Evolutionary conservation across 768 basidiomycete genomes (phyloP).

Genomic region (Mycena pura): DNA sequence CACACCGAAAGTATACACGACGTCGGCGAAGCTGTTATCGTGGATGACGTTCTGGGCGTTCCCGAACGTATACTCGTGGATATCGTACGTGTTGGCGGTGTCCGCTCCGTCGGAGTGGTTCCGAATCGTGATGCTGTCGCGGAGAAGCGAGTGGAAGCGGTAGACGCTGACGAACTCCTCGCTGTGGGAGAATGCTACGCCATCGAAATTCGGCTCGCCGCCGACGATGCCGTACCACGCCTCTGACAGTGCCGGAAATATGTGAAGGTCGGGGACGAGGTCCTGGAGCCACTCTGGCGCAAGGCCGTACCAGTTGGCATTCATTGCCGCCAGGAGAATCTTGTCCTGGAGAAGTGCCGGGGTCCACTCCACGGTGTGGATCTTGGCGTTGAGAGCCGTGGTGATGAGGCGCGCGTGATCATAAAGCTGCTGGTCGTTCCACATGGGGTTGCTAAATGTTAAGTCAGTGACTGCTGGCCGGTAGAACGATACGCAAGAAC

Average conservation of each 20-base stretch:
- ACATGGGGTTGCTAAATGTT: slow-evolving; percentile 18
- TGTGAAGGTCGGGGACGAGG: background rate
- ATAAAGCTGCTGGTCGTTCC: slow-evolving; percentile 19
- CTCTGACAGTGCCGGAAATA: slow-evolving; percentile 12
- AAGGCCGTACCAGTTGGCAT: slow-evolving; percentile 21
- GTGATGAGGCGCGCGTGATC: slow-evolving; percentile 25
- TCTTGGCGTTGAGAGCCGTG: slow-evolving; percentile 23
- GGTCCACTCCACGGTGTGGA: slow-evolving; percentile 26
- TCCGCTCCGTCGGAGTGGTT: slow-evolving; percentile 7
- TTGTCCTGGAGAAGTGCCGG: slow-evolving; percentile 15
- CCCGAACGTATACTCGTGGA: slow-evolving; percentile 14
- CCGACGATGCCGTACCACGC: slow-evolving; percentile 18
- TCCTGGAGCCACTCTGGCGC: slow-evolving; percentile 17
- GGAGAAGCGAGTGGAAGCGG: slow-evolving; percentile 20
- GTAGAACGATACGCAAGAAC: background rate
- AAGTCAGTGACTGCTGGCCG: background rate
- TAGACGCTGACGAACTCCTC: slow-evolving; percentile 25
- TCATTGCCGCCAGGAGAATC: slow-evolving; percentile 10
- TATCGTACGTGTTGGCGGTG: slow-evolving; percentile 13
- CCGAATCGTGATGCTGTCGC: slow-evolving; percentile 23
- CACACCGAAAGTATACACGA: slow-evolving; percentile 20
- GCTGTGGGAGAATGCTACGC: slow-evolving; percentile 21
- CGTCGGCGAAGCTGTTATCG: slow-evolving; percentile 18
- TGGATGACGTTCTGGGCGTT: slow-evolving; percentile 16
- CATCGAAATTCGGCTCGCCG: slow-evolving; percentile 17